Evolutionary conservation across 371 early-diverging fungal species (phyloP).

Genomic region (Nosema muscidifuracis): DNA sequence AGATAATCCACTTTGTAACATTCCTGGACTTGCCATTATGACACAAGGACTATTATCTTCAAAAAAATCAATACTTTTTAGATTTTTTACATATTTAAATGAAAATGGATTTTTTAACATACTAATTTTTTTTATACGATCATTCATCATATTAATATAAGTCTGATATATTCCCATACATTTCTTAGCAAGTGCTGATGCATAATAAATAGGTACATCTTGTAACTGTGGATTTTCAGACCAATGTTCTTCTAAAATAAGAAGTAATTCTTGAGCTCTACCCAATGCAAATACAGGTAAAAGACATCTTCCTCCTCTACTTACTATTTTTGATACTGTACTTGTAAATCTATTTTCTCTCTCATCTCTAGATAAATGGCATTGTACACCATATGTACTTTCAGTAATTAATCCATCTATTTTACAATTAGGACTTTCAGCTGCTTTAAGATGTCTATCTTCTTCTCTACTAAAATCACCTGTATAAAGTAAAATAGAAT

Average conservation of each 20-base stretch:
- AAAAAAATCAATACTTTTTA: slow-evolving; percentile 80
- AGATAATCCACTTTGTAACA: slow-evolving; percentile 96
- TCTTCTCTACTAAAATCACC: slow-evolving; percentile 99
- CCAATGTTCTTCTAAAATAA: slow-evolving; percentile 99
- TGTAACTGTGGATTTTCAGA: slow-evolving; percentile 75
- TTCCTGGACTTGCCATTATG: slow-evolving; percentile 97
- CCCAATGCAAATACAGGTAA: slow-evolving; percentile 98
- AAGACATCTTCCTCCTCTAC: slow-evolving; percentile 87
- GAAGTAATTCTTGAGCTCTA: slow-evolving; percentile 89
- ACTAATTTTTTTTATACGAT: slow-evolving; percentile 80
- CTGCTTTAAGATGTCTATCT: slow-evolving; percentile 97
- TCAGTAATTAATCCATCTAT: slow-evolving; percentile 93
- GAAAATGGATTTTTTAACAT: slow-evolving; percentile 86
- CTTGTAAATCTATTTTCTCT: slow-evolving; percentile 76
- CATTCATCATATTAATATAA: slow-evolving; percentile 98
- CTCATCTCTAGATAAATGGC: slow-evolving; percentile 85
- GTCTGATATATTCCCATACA: slow-evolving; percentile 98
- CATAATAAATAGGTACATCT: slow-evolving; percentile 91
- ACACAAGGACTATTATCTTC: slow-evolving; percentile 96
- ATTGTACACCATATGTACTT: slow-evolving; percentile 95
- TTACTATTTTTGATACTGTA: slow-evolving; percentile 79
- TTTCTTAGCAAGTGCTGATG: slow-evolving; percentile 85
- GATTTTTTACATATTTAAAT: slow-evolving; percentile 88
- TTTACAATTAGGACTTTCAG: slow-evolving; percentile 75
- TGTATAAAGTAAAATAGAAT: slow-evolving; percentile 87